Evolutionary conservation across 2,329 filamentous ascomycete species (phyloP), one percentile per base, ranked within the genome.

Genomic region (Chaetomiaceae sp.): DNA sequence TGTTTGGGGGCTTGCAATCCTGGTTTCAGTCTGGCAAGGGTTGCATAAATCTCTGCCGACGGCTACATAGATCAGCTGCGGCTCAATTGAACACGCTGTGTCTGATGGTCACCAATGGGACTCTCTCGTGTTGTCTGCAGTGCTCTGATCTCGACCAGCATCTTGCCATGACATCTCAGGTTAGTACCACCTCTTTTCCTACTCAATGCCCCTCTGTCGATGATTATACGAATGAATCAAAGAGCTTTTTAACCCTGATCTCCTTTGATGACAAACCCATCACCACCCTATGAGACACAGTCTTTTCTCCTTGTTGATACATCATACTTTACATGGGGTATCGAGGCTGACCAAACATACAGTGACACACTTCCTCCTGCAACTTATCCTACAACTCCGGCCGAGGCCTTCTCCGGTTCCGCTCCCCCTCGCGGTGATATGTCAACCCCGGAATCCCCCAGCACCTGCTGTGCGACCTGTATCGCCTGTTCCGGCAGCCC

Each of bases 401-500:
- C 50, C 51, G 45, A 11, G 31, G 22, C 19, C 34, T 20, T 27
- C 4, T 29, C 29, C 2, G 22, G 22, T 22, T 40, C 33, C 3
- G 15, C 46, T 23, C 25, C 25, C 40, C 47, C 31, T 39, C 52
- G 54, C 53, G 44, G 38, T 53, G 33, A 42, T 7, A 37, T 48
- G 9, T 48, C 54, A n/a, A 23, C 48, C 43, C 50, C 51, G 29
- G 48, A 53, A 14, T 57, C 43, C 15, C 56, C 66, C 23, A 91
- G 71, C 8, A 89, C 77, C 34, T 74, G 68, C 47, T 70, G 75
- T 6, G 92, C 91, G 58, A 89, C 75, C 20, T 74, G 71, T 51
- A 96, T 82, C 3, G 87, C 89, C 40, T 78, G 74, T 55, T 85
- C 82, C 0, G 91, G 91, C 62, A 96, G 64, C 1, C 90, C 91